Evolutionary conservation across 345 rosid species (phyloP), one percentile per base, ranked within the genome.

Genomic region (Barbarea vulgaris): DNA sequence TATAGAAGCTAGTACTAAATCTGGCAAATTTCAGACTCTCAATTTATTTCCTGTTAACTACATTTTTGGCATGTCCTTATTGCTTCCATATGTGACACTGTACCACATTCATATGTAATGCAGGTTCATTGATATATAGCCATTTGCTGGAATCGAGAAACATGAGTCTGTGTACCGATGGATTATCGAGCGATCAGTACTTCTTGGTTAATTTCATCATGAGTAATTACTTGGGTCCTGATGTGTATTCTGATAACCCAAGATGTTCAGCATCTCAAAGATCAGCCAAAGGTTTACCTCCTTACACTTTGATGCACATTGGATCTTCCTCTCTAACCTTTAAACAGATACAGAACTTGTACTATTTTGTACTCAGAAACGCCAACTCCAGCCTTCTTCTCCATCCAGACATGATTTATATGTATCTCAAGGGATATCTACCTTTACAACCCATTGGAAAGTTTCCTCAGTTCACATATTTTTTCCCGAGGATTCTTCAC

Each of bases 151-250:
- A 24, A 44, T 25, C 10, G 0, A 76, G 70, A 76, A 76, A 22
- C 41, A 78, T 69, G 78, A 73, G 69, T 54, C 75, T 73, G 46
- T 37, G 64, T 21, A 61, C 54, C 48, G 27, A 72, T 19, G 71
- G 70, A 27, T 65, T 69, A 66, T 70, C 69, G 1, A 58, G 63
- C 36, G 86, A 85, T 71, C 88, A 81, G 60, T 65, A 72, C 71
- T 85, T 87, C 85, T 80, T 87, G 85, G 72, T 84, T 39, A 79
- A 80, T 65, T 87, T 88, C 77, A 72, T 85, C 42, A 84, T 87
- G 91, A 67, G 84, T 47, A 80, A 78, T 70, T 89, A 83, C 56
- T 64, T 89, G 73, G 91, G 91, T 70, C 93, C 93, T 62, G 93
- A 87, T 81, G 77, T 89, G 57, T 85, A 64, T 69, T 84, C 85